These are phyloP conservation scores for Skeletonema marinoi DNA, from an alignment of 108 stramenopile genomes.

Conservation along the genomic window DNA sequence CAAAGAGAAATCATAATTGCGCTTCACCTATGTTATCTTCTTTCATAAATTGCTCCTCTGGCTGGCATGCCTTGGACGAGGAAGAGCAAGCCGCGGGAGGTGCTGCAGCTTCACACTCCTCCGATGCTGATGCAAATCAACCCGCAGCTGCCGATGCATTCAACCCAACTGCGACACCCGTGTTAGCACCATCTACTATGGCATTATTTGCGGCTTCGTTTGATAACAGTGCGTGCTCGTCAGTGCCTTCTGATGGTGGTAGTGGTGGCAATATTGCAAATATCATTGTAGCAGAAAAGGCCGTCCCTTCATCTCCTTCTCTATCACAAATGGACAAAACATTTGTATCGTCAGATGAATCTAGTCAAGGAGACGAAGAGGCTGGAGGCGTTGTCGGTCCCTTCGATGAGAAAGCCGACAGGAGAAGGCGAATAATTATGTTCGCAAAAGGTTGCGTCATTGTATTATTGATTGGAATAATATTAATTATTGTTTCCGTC, in stretches of 20 bases:
- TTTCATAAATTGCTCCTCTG: too few species aligned
- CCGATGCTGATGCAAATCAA: too few species aligned
- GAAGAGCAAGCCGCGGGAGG: too few species aligned
- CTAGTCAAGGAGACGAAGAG: not conserved
- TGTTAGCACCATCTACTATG: too few species aligned
- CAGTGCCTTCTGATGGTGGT: not conserved
- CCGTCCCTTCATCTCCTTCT: not conserved
- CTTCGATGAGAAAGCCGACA: not conserved
- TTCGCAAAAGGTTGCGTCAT: not conserved
- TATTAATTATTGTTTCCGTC: too few species aligned
- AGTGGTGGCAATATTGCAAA: not conserved
- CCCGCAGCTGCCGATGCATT: too few species aligned
- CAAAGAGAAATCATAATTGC: too few species aligned
- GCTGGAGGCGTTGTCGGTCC: not conserved
- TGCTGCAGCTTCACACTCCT: too few species aligned
- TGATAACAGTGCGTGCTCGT: not conserved
- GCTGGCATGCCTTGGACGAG: too few species aligned
- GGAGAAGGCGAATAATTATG: not conserved
- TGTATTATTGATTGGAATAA: not conserved
- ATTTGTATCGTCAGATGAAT: not conserved
- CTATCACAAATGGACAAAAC: not conserved
- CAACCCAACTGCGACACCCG: too few species aligned
- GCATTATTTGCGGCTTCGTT: not conserved
- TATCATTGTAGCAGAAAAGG: not conserved
- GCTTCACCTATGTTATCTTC: too few species aligned